These are phyloP conservation scores for Lablab purpureus DNA, from an alignment of 306 rosid genomes.

Conservation along the genomic window DNA sequence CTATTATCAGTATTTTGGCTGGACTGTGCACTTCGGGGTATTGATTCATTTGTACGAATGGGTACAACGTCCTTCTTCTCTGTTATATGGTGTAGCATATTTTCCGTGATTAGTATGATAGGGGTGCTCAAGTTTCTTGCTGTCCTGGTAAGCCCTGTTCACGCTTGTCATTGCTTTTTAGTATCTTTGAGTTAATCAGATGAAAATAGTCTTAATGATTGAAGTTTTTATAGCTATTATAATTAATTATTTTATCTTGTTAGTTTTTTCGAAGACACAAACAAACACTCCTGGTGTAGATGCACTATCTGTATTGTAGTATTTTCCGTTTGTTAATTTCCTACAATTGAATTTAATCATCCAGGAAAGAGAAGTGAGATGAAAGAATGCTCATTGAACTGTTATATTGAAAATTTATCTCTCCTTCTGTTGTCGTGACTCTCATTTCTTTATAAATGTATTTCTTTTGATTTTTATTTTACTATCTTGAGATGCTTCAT, in stretches of 20 bases:
- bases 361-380: not conserved
- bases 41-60: conserved; percentile 87
- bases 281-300: conserved; percentile 2
- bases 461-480: conserved; percentile 30
- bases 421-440: not conserved
- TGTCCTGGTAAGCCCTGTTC: conserved; percentile 72
- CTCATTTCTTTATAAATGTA: conserved; percentile 16
- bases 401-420: not conserved
- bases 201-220: conserved; percentile 15
- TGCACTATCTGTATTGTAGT: conserved; percentile 8
- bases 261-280: not conserved
- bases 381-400: not conserved
- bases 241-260: conserved; percentile 18
- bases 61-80: conserved; percentile 94
- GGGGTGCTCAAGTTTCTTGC: conserved; percentile 84
- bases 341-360: conserved; percentile 13
- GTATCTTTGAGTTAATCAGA: conserved; percentile 14
- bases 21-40: conserved; percentile 81
- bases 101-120: conserved; percentile 82
- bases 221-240: not conserved
- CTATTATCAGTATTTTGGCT: conserved; percentile 85
- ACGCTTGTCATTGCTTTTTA: conserved; percentile 37
- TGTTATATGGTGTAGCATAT: conserved; percentile 87
- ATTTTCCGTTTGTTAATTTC: conserved; percentile 32
- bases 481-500: not conserved